Evolutionary conservation across 2,329 filamentous ascomycete genomes (phyloP), one percentile per base, ranked within the genome.

Genomic region (Stylonectria norvegica): DNA sequence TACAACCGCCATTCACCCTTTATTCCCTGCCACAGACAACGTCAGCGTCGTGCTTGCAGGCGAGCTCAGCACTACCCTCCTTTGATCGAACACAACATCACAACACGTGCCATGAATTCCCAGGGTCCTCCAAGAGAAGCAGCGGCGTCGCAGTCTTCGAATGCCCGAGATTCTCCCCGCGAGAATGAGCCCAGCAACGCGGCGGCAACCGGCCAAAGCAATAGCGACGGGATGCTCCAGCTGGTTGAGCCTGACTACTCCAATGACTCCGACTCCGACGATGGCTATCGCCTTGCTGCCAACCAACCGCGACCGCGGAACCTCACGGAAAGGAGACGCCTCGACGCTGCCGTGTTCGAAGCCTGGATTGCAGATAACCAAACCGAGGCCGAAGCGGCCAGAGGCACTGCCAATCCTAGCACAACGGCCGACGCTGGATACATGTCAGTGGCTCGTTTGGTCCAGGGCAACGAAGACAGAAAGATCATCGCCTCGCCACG

Each of bases 401-500:
- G 34, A 32, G 9, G 61, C 53, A 16, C 48, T n/a, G n/a, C n/a
- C n/a, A n/a, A n/a, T n/a, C n/a, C n/a, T n/a, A n/a, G n/a, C n/a
- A n/a, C n/a, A n/a, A n/a, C n/a, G n/a, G n/a, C n/a, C n/a, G n/a
- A n/a, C n/a, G n/a, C n/a, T n/a, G n/a, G n/a, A n/a, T n/a, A n/a
- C n/a, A n/a, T n/a, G 38, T 65, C 64, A 3, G 50, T 59, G 8
- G 51, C 58, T 4, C 50, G 56, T 10, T 50, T 71, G 14, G 52
- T 68, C 10, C 57, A 50, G 28, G 58, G 65, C 10, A 63, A 59
- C 34, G 66, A 68, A 25, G 65, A 60, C 34, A 61, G 65, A 16
- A 70, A 66, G 23, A 86, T 89, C 38, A 89, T 93, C 43, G 76
- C 81, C 9, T 85, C 81, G 38, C 88, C 90, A 1, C 77, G 91